These are phyloP conservation scores for Lippia alba DNA, from an alignment of 305 asterid species.

Conservation along the genomic window DNA sequence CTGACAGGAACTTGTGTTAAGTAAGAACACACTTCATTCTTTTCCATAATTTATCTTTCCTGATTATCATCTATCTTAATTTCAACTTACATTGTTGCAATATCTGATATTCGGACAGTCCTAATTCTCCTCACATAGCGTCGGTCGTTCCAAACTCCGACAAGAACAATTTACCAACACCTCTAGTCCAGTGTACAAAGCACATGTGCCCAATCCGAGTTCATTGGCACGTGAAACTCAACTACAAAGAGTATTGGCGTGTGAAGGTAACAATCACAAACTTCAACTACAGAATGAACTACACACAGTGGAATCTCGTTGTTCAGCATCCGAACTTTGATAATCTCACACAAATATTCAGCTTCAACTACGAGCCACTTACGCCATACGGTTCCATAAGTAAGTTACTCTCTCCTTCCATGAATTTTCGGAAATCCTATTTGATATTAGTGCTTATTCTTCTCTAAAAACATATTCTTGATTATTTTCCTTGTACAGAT, in stretches of 20 bases:
- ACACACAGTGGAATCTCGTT: slow-evolving; percentile 62
- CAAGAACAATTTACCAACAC: slow-evolving; percentile 30
- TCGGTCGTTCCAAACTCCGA: slow-evolving; percentile 34
- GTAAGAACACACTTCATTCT: slow-evolving; percentile 39
- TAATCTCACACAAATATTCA: slow-evolving; percentile 51
- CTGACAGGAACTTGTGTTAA: slow-evolving; percentile 46
- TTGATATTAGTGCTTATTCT: neutral
- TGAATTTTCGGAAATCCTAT: neutral
- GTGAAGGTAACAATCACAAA: slow-evolving; percentile 56
- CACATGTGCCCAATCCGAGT: slow-evolving; percentile 71
- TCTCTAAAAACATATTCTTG: neutral
- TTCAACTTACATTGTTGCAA: neutral
- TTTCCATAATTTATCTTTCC: neutral
- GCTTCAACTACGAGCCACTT: slow-evolving; percentile 57
- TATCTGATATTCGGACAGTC: slow-evolving; percentile 35
- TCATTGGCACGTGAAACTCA: slow-evolving; percentile 64
- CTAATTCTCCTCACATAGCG: slow-evolving; percentile 40
- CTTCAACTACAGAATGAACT: slow-evolving; percentile 56
- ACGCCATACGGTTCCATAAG: slow-evolving; percentile 45
- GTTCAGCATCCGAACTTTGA: slow-evolving; percentile 61
- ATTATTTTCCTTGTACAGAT: slow-evolving; percentile 39
- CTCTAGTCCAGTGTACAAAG: slow-evolving; percentile 45
- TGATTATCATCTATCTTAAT: neutral
- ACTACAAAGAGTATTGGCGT: slow-evolving; percentile 60
- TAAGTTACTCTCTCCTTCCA: slow-evolving; percentile 35